A percentile compares a stretch with the other conserved stretches of the same genome.
phyloP scores from a whole-genome alignment of 129 eudicot species.

The Heracleum sosnowskyi region DNA sequence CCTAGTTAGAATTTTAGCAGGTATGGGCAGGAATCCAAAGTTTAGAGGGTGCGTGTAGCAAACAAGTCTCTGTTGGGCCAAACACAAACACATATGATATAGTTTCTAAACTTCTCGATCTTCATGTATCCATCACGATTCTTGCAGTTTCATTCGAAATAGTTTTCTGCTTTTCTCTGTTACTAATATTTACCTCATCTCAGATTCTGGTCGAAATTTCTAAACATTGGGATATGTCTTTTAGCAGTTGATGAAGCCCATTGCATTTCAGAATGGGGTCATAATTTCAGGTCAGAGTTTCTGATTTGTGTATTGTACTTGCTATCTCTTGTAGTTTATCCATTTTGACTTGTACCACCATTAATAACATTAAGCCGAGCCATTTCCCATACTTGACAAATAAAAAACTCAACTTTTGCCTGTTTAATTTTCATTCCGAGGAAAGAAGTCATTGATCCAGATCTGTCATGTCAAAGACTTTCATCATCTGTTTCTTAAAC shows the following conservation, averaged over 20 bases:
- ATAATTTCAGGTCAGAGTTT: constrained; percentile 69
- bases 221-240: constrained; percentile 61
- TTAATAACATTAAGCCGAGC: too few relatives aligned
- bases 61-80: not conserved
- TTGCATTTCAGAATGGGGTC: constrained; percentile 99
- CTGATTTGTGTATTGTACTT: not conserved
- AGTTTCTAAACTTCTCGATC: not conserved
- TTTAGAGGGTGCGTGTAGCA: not conserved
- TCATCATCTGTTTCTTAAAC: too few relatives aligned
- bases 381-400: too few relatives aligned
- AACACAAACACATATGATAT: not conserved
- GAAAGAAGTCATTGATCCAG: too few relatives aligned
- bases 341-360: not conserved
- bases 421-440: too few relatives aligned
- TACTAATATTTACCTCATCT: constrained; percentile 13
- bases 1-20: too few relatives aligned
- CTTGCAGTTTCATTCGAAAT: not conserved
- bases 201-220: constrained; percentile 87
- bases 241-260: constrained; percentile 97
- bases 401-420: too few relatives aligned
- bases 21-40: not conserved
- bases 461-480: too few relatives aligned
- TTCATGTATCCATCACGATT: not conserved
- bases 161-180: not conserved
- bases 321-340: not conserved